Percentiles rank a stretch among this genome's conserved stretches.
Evolutionary conservation across 495 filamentous ascomycete genomes (phyloP).

Genomic region (Xylaria flabelliformis): DNA sequence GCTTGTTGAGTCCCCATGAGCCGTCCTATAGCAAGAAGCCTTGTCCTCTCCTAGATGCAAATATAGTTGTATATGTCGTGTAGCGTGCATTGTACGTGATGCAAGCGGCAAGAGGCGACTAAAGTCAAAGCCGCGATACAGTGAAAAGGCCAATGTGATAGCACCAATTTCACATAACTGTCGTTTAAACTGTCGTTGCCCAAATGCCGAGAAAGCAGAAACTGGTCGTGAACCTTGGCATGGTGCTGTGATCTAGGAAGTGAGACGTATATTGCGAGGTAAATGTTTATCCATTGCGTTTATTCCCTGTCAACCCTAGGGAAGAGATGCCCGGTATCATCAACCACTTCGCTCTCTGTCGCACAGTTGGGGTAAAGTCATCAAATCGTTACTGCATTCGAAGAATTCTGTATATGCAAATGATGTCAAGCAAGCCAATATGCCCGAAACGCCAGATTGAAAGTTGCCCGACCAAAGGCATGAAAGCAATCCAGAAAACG

Average conservation of each 20-base stretch:
- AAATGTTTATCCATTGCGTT: neutral
- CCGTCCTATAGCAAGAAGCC: conserved; percentile 10
- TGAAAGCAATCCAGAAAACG: conserved; percentile 21
- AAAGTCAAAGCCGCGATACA: conserved; percentile 8
- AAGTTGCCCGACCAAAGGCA: conserved; percentile 6
- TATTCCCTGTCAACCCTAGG: neutral
- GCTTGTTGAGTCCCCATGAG: conserved; percentile 9
- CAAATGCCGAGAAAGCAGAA: conserved; percentile 4
- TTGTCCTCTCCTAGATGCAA: conserved; percentile 23
- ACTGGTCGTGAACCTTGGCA: neutral
- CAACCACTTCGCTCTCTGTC: conserved; percentile 19
- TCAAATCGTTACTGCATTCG: conserved; percentile 46
- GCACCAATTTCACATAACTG: conserved; percentile 5
- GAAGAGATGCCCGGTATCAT: neutral
- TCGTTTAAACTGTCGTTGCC: conserved; percentile 18
- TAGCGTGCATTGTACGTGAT: conserved; percentile 8
- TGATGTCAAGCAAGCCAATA: conserved; percentile 25
- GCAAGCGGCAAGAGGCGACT: conserved; percentile 5
- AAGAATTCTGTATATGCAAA: conserved; percentile 32
- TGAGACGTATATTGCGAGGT: neutral
- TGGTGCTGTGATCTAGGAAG: neutral
- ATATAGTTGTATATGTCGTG: conserved; percentile 29
- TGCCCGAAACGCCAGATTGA: conserved; percentile 34
- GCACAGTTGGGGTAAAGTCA: conserved; percentile 26
- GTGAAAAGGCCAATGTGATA: neutral